phyloP scores from a whole-genome alignment of 805 yeast genomes.

The Ogataea naganishii region DNA sequence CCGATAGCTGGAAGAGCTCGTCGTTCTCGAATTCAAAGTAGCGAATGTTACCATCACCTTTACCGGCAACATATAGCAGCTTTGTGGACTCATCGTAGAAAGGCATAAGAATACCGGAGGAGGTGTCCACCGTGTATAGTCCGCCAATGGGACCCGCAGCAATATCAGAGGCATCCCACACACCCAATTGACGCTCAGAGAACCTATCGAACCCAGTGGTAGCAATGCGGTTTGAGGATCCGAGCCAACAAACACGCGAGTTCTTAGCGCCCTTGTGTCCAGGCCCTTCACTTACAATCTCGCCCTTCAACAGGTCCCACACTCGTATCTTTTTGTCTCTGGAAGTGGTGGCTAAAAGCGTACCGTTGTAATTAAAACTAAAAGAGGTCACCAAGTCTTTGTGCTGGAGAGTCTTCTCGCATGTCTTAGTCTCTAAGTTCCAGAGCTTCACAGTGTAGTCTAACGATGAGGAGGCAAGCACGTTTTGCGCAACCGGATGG shows the following conservation, averaged over 20 bases:
- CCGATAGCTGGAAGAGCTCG: conserved; percentile 76
- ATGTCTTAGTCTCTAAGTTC: conserved; percentile 74
- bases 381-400: conserved; percentile 90
- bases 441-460: conserved; percentile 90
- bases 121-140: conserved; percentile 75
- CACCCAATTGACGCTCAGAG: conserved; percentile 90
- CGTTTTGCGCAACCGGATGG: conserved; percentile 83
- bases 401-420: conserved; percentile 67
- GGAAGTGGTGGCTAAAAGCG: conserved; percentile 76
- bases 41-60: conserved; percentile 96
- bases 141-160: conserved; percentile 85
- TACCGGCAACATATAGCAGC: conserved; percentile 85
- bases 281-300: conserved; percentile 70
- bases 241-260: conserved; percentile 84
- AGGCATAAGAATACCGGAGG: conserved; percentile 92
- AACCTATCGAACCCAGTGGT: conserved; percentile 93
- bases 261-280: conserved; percentile 94
- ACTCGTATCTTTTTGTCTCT: conserved; percentile 86
- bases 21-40: conserved; percentile 87
- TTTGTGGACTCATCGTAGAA: conserved; percentile 75
- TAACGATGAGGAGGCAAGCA: conserved; percentile 82
- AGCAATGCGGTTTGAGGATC: conserved; percentile 72
- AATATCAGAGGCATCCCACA: conserved; percentile 79
- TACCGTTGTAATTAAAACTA: conserved; percentile 85
- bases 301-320: conserved; percentile 81